Base-by-base conservation (phyloP, 176 grass and related monocot species). In the Carex myosuroides region DNA sequence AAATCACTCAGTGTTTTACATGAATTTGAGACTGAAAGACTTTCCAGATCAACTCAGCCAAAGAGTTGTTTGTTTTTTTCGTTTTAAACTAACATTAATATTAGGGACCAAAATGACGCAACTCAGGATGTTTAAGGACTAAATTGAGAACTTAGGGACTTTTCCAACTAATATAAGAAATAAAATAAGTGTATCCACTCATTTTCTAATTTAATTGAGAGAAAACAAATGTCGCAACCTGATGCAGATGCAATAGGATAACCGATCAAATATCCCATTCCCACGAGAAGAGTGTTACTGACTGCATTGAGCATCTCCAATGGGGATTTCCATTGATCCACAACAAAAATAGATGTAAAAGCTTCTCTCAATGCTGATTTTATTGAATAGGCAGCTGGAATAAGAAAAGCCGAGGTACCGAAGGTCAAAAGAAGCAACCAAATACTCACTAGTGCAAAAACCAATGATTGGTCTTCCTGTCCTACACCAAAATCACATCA, bases 391-490 rank as follows among this genome's bases (percentile, higher is more conserved):
- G 93, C 53, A 41, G 66, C 88, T 37, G 96, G 93, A 54, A 93
- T 32, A 21, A 93, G 60, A 55, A 95, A 87, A 1, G 88, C 84
- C 0, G 93, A 93, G 33, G 87, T 88, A 1, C 93, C 96, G 5
- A 95, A 89, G 32, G 89, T 79, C 55, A 99, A 87, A 21, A 99
- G 85, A 71, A 95, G 55, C 86, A 88, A 80, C 96, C 96, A 99
- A 37, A 95, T 89, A 77, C 89, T 99, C 55, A 86, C 90, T 13
- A 99, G 60, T 16, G 91, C 89, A 76, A 99, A 83, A 80, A 90
- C 81, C 89, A 94, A 82, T 11, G 96, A 92, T 63, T 87, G 70
- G 83, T 99, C 96, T 91, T 95, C 96, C 96, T 99, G 96, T 83
- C 93, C 89, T 95, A 95, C 21, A 92, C 88, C 82, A 88, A 90